A percentile compares a stretch with the other conserved stretches of the same genome.
phyloP scores from a whole-genome alignment of 441 rosid genomes.

The Pelargonium cotyledonis region DNA sequence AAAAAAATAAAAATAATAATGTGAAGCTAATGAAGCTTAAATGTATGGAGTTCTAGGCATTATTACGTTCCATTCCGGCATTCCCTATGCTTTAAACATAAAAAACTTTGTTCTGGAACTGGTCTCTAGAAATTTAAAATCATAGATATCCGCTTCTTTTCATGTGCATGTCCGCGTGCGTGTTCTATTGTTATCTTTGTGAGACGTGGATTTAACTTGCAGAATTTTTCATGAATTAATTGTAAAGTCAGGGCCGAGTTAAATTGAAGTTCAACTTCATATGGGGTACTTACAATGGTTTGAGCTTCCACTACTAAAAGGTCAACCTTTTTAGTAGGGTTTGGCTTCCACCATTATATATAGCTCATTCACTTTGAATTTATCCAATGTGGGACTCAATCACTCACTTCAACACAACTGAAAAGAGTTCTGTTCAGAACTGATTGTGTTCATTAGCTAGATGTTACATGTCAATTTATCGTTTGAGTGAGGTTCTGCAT shows the following conservation, averaged over 20 bases:
- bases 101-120: not conserved
- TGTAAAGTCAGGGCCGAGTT: not conserved
- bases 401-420: not conserved
- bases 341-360: no score
- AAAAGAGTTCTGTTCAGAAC: not conserved
- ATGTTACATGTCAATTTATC: slow-evolving; percentile 1
- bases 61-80: not conserved
- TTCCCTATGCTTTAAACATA: not conserved
- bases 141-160: not conserved
- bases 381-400: not conserved
- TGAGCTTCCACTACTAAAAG: no score
- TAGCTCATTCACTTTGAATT: no score
- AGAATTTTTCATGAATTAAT: not conserved
- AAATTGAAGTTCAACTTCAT: not conserved
- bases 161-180: not conserved
- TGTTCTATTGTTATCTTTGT: not conserved
- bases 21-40: not conserved
- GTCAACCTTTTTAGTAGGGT: not conserved
- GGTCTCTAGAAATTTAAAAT: not conserved
- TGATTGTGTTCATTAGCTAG: not conserved
- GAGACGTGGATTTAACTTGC: not conserved
- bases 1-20: no score
- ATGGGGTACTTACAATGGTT: not conserved
- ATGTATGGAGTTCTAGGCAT: not conserved
- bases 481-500: not conserved